Base-by-base conservation (phyloP, 345 rosid genomes). In the Sonneratia alba region DNA sequence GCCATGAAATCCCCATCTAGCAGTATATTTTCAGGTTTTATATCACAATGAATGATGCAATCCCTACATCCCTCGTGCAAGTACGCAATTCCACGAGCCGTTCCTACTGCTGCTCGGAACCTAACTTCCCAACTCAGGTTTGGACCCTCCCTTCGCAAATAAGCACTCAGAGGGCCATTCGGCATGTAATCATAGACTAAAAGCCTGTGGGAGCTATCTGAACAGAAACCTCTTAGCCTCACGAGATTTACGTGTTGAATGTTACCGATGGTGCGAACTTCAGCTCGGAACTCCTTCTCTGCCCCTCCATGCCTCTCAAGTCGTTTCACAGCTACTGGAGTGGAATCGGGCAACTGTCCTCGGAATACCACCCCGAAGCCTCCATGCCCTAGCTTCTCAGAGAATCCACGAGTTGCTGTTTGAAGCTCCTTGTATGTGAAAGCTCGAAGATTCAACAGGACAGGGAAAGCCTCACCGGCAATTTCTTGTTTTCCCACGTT, bases 341-440 rank as follows among this genome's bases (percentile, higher is more conserved):
- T 79, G 34, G 93, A 86, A 81, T 87, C 93, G 0, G 87, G 85
- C 77, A 93, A 76, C 12, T 65, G 66, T 3, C 98, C 97, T 75
- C 86, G 91, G 74, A 91, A 91, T 66, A 93, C 98, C 55, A 93
- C 88, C 47, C 98, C 97, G 27, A 93, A 93, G 38, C 98, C 96
- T 73, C 98, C 98, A 66, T 87, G 93, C 24, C 97, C 97, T 53
- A 89, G 70, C 74, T 85, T 91, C 64, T 91, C 88, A 0, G 93
- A 88, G 85, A 93, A 93, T 73, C 86, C 88, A 79, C 81, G 91
- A 0, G 96, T 89, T 4, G 96, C 91, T 36, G 12, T 79, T 32
- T 88, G 92, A 72, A 93, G 71, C 66, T 93, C 92, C 77, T 83
- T 83, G 72, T 89, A 89, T n/a, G 79, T 79, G 79, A 84, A 93